phyloP scores from a whole-genome alignment of 2,329 filamentous ascomycete genomes.

The Hymenoscyphus linearis region DNA sequence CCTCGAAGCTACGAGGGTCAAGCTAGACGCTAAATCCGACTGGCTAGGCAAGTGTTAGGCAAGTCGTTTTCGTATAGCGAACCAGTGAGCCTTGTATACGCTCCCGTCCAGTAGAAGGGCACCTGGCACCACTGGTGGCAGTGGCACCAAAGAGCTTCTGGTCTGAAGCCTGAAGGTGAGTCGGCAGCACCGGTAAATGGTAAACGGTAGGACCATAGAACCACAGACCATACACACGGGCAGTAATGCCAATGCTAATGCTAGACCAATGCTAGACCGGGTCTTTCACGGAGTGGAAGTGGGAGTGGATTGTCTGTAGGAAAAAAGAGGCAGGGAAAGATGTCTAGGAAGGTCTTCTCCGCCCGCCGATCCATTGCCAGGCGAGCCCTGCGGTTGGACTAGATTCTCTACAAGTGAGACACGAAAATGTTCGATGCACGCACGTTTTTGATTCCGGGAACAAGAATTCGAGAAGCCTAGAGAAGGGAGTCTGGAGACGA shows the following conservation, averaged over 20 bases:
- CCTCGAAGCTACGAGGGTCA: not conserved
- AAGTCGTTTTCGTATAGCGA: not conserved
- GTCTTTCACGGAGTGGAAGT: not conserved
- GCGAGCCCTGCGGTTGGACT: conserved; percentile 1
- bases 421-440: no score
- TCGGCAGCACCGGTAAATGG: not conserved
- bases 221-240: not conserved
- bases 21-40: not conserved
- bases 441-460: not conserved
- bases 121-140: no score
- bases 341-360: conserved; percentile 1
- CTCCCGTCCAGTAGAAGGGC: not conserved
- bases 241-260: not conserved
- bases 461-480: not conserved
- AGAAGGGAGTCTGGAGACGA: no score
- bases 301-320: not conserved
- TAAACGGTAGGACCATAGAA: no score
- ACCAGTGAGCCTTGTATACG: not conserved
- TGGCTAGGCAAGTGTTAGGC: not conserved
- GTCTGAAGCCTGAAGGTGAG: no score
- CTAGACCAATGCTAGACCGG: not conserved
- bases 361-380: conserved; percentile 3
- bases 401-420: not conserved
- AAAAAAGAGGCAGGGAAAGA: not conserved
- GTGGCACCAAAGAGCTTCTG: no score